Evolutionary conservation across 192 early-diverging fungal species (phyloP).

Genomic region (Gryganskiella cystojenkinii): DNA sequence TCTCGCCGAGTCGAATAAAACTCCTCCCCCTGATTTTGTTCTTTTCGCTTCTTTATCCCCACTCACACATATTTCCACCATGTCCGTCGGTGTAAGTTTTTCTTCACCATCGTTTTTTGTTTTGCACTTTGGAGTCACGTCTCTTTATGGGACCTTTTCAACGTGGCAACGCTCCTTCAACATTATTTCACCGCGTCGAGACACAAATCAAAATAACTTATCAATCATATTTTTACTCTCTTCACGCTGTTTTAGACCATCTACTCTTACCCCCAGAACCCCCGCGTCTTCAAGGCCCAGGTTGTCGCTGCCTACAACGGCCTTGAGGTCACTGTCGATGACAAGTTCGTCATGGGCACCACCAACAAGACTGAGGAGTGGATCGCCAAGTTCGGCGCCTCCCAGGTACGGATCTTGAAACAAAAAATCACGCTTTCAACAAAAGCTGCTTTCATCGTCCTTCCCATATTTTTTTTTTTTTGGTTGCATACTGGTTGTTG

Average conservation of each 20-base stretch:
- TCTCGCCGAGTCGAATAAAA: background rate
- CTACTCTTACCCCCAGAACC: conserved; percentile 75
- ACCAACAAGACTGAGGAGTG: conserved; percentile 86
- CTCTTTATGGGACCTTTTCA: too few species aligned
- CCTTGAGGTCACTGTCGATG: conserved; percentile 74
- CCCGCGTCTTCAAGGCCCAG: conserved; percentile 70
- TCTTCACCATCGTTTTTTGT: background rate
- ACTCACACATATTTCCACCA: conserved; percentile 16
- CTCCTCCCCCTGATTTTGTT: too few species aligned
- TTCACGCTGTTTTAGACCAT: conserved; percentile 55
- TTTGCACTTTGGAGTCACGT: background rate
- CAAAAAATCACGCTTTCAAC: too few species aligned
- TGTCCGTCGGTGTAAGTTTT: conserved; percentile 51
- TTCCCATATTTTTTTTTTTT: background rate
- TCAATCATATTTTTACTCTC: background rate
- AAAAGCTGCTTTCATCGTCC: too few species aligned
- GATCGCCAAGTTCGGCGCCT: conserved; percentile 91
- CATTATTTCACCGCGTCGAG: too few species aligned
- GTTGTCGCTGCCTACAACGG: conserved; percentile 83
- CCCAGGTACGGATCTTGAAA: conserved; percentile 72
- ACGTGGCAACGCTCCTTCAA: too few species aligned
- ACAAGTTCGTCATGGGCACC: conserved; percentile 70
- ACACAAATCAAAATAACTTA: background rate
- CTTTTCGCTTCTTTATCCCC: conserved; percentile 2
- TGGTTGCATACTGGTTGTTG: background rate